These are phyloP conservation scores for Phytophthora citricola DNA, from an alignment of 352 stramenopile species.

Conservation along the genomic window DNA sequence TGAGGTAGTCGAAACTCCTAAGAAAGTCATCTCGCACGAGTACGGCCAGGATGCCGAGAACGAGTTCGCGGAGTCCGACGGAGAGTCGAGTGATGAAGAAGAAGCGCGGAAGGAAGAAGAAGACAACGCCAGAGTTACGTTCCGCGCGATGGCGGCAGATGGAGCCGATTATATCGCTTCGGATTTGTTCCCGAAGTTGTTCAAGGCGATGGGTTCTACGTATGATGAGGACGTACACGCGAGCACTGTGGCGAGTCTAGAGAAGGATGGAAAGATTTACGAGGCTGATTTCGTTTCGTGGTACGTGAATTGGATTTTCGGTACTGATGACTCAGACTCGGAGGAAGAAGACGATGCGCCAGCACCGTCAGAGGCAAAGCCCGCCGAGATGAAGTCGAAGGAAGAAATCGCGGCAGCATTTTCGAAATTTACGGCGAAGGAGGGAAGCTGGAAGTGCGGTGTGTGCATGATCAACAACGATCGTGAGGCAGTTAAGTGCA, in stretches of 20 bases:
- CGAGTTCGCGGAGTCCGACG: conserved; percentile 55
- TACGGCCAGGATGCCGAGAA: conserved; percentile 78
- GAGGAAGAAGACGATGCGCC: conserved; percentile 35
- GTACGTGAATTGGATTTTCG: conserved; percentile 76
- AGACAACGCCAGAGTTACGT: conserved; percentile 50
- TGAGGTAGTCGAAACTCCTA: conserved; percentile 1
- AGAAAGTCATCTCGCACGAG: conserved; percentile 21
- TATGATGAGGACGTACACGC: conserved; percentile 68
- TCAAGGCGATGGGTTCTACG: conserved; percentile 62
- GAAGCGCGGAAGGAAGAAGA: conserved; percentile 73
- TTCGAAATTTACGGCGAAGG: conserved; percentile 52
- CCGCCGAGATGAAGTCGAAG: conserved; percentile 56
- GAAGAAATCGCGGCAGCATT: conserved; percentile 58
- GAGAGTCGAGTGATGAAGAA: conserved; percentile 68
- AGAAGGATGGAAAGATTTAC: conserved; percentile 57
- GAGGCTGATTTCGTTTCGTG: conserved; percentile 64
- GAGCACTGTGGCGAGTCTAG: conserved; percentile 42
- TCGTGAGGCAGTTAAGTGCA: conserved; percentile 46
- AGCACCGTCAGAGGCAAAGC: conserved; percentile 10
- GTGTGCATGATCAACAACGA: conserved; percentile 59
- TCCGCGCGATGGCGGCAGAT: conserved; percentile 44
- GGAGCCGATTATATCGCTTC: conserved; percentile 40
- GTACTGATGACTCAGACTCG: conserved; percentile 55
- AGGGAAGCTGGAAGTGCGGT: conserved; percentile 69
- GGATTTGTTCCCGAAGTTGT: conserved; percentile 59